A percentile compares a stretch with the other conserved stretches of the same genome.
Conservation (phyloP, 1,284 basidiomycete species). For the Ustilago bromivora region DNA sequence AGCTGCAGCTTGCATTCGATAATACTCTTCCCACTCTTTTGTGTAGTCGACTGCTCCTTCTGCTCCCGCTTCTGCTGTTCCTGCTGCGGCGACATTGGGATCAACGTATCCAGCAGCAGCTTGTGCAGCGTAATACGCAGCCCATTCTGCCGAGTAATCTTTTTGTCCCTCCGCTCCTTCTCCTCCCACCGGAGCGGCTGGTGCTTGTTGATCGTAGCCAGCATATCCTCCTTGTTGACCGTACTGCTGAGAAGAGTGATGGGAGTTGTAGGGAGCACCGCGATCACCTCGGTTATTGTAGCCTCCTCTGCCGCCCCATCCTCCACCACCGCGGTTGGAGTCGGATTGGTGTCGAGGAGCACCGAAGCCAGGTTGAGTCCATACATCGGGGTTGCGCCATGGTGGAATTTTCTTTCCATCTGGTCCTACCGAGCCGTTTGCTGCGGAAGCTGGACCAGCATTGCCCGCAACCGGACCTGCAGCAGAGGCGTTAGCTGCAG, state of each 20-base stretch:
- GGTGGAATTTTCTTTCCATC: constrained; percentile 68
- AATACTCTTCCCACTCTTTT: constrained; percentile 68
- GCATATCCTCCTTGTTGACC: constrained; percentile 14
- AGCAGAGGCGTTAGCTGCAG: constrained; percentile 6
- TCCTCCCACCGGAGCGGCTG: not conserved
- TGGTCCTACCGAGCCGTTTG: constrained; percentile 41
- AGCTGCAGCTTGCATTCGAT: constrained; percentile 56
- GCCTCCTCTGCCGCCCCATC: constrained; percentile 34
- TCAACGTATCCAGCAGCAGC: constrained; percentile 33
- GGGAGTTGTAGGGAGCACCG: not conserved
- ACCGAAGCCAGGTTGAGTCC: constrained; percentile 57
- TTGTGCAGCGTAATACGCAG: constrained; percentile 65
- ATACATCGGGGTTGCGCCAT: constrained; percentile 67
- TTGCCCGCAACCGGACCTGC: constrained; percentile 34
- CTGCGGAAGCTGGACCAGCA: constrained; percentile 22
- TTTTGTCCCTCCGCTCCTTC: constrained; percentile 40
- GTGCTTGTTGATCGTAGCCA: constrained; percentile 15
- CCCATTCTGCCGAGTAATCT: constrained; percentile 68
- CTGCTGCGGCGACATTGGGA: constrained; percentile 27
- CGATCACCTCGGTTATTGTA: constrained; percentile 36
- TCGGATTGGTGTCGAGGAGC: constrained; percentile 34
- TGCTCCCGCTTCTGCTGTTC: constrained; percentile 25
- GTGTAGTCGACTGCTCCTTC: constrained; percentile 56
- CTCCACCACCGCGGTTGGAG: constrained; percentile 22
- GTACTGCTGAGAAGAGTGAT: constrained; percentile 13